Percentiles rank a stretch among this genome's conserved stretches.
These are phyloP conservation scores for Yamadazyma trypodendri DNA, from an alignment of 1,139 yeast species.

Conservation along the genomic window DNA sequence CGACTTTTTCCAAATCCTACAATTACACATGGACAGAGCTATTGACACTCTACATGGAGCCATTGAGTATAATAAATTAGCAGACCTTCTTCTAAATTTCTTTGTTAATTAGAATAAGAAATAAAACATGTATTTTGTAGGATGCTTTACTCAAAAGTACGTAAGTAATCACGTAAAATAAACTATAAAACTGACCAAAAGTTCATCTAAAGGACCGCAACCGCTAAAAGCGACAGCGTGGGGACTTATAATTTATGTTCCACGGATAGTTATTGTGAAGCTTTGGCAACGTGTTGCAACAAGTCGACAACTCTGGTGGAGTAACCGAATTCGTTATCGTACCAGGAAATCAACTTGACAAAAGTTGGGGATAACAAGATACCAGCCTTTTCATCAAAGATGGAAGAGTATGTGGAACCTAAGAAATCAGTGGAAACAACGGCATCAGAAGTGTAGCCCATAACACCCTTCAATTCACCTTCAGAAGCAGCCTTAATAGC, in stretches of 20 bases:
- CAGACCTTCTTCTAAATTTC: too few relatives aligned
- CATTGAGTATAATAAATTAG: too few relatives aligned
- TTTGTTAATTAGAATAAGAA: too few relatives aligned
- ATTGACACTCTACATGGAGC: not conserved
- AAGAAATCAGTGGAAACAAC: constrained; percentile 85
- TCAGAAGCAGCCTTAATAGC: constrained; percentile 70
- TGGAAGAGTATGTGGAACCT: constrained; percentile 74
- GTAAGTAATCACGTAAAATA: not conserved
- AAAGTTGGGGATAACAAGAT: constrained; percentile 78
- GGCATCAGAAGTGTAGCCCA: constrained; percentile 84
- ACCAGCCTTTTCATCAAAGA: constrained; percentile 85
- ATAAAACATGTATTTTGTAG: constrained; percentile 1
- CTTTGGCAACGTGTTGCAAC: constrained; percentile 68
- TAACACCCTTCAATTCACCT: constrained; percentile 69
- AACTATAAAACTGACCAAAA: not conserved
- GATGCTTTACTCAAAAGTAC: too few relatives aligned
- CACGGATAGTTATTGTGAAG: constrained; percentile 27
- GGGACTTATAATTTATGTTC: constrained; percentile 7
- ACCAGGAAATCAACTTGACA: constrained; percentile 86
- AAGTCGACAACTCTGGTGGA: constrained; percentile 89
- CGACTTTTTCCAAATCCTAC: not conserved
- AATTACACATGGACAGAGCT: not conserved
- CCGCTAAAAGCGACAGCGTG: not conserved
- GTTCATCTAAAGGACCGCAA: not conserved
- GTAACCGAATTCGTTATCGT: constrained; percentile 91